Evolutionary conservation across 2,329 filamentous ascomycete genomes (phyloP).

Genomic region (Colletotrichum liriopes): DNA sequence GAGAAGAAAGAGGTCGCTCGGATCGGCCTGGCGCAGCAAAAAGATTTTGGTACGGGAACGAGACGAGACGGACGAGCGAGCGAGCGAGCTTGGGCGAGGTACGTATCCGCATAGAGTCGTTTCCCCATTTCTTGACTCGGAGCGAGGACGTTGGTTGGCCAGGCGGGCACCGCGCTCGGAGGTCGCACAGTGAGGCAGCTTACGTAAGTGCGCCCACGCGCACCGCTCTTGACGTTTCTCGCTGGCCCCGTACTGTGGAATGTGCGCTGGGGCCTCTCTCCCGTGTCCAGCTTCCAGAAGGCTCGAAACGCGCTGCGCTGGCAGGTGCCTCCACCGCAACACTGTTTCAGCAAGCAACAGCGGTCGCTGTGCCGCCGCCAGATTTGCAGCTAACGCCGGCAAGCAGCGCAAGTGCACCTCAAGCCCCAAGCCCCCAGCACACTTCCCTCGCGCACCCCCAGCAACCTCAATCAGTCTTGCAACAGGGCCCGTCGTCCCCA

Average conservation of each 20-base stretch:
- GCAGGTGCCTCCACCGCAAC: conserved; percentile 4
- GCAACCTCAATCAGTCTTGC: neutral
- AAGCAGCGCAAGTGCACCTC: neutral
- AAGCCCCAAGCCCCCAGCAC: no score
- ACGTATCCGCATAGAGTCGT: conserved; percentile 4
- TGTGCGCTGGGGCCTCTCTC: conserved; percentile 1
- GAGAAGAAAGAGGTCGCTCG: conserved; percentile 33
- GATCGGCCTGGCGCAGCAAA: conserved; percentile 37
- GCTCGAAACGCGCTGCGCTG: conserved; percentile 9
- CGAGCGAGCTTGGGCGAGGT: conserved; percentile 3
- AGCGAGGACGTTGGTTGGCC: conserved; percentile 17
- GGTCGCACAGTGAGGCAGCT: neutral
- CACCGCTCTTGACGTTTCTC: neutral
- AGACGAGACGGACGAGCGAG: neutral
- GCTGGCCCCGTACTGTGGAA: neutral
- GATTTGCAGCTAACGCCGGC: conserved; percentile 20
- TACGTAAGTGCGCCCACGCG: conserved; percentile 1
- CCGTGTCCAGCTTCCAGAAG: conserved; percentile 18
- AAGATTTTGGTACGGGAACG: conserved; percentile 39
- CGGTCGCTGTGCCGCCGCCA: neutral
- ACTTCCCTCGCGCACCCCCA: no score
- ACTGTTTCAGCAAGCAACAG: conserved; percentile 13
- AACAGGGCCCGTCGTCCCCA: conserved; percentile 11
- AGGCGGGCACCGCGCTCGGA: conserved; percentile 8
- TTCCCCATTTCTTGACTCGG: neutral